Base-by-base conservation (phyloP, 2,329 filamentous ascomycete species). In the Pestalotiopsis sp. region DNA sequence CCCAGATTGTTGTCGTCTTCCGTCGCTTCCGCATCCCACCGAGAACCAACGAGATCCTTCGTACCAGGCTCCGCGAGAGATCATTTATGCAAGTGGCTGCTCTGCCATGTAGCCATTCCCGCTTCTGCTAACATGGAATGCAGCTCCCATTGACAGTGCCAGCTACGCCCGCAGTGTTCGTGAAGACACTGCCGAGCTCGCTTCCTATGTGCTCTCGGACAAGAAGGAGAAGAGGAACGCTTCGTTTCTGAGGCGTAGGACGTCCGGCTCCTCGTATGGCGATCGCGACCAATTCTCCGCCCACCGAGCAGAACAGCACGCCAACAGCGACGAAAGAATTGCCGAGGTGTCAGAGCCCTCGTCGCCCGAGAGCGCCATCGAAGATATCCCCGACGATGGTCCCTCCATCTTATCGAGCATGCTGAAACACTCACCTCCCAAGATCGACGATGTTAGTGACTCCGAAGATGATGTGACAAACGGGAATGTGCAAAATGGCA, bases 151-250 rank as follows among this genome's bases (percentile, higher is more conserved):
- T 80, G 92, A 95, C 77, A 92, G 89, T 73, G 87, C 89, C 20
- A 89, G 93, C 74, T 93, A 93, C 79, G 92, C 93, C 41, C 89
- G 91, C 69, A 92, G 90, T 72, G 92, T 97, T 56, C 91, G 94
- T 71, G 91, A 96, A 80, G 92, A 96, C 77, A 97, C 94, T 2
- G 93, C 94, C 65, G 93, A 97, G 80, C 85, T 97, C 68, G 94
- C 94, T 58, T 93, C 89, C 20, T 94, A 95, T 77, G 91, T 93
- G 64, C 86, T 97, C 36, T 91, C 91, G 52, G 89, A 92, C 73
- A 86, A 86, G 73, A 81, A 85, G 68, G 78, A 81, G 68, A 78
- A 78, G 39, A 81, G 79, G 58, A 82, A 78, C 70, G 80, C 84
- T 4, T 81, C 83, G 11, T 86, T 89, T 69, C 79, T 88, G 59